Conservation (phyloP, 2,329 filamentous ascomycete species). For the Alternaria panax region DNA sequence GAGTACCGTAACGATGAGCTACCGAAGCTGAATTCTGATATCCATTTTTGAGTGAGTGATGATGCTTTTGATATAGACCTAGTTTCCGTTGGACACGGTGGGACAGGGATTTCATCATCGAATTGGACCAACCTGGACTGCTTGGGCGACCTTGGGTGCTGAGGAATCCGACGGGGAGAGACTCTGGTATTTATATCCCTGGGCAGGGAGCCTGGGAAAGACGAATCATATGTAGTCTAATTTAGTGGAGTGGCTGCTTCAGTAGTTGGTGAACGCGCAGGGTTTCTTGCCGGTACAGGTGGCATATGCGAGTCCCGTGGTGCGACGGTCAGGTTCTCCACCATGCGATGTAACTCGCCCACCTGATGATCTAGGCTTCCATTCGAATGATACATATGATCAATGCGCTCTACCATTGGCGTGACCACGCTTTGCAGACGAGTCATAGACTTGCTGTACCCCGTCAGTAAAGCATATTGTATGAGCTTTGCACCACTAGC, state of each 20-base stretch:
- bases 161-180: conserved; percentile 12
- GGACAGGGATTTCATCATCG: conserved; percentile 1
- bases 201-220: conserved; percentile 2
- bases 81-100: conserved; percentile 17
- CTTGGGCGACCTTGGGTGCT: conserved; percentile 4
- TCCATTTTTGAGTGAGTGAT: conserved; percentile 26
- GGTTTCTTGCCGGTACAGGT: conserved; percentile 23
- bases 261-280: conserved; percentile 26
- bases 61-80: conserved; percentile 12
- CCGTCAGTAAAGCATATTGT: conserved; percentile 18
- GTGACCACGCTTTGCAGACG: conserved; percentile 38
- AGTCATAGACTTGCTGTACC: conserved; percentile 44
- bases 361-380: conserved; percentile 37
- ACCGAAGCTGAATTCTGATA: conserved; percentile 50
- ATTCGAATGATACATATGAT: conserved; percentile 35
- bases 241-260: conserved; percentile 8
- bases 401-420: conserved; percentile 45
- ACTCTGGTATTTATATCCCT: conserved; percentile 10
- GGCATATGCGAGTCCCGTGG: conserved; percentile 14
- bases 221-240: not conserved
- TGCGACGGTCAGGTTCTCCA: conserved; percentile 34
- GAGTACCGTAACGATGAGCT: conserved; percentile 89
- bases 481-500: conserved; percentile 21
- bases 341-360: conserved; percentile 41
- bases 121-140: conserved; percentile 11